A percentile compares a stretch with the other conserved stretches of the same genome.
Evolutionary conservation across 257 asterid genomes (phyloP).

Genomic region (Paraleonurus japonicus): DNA sequence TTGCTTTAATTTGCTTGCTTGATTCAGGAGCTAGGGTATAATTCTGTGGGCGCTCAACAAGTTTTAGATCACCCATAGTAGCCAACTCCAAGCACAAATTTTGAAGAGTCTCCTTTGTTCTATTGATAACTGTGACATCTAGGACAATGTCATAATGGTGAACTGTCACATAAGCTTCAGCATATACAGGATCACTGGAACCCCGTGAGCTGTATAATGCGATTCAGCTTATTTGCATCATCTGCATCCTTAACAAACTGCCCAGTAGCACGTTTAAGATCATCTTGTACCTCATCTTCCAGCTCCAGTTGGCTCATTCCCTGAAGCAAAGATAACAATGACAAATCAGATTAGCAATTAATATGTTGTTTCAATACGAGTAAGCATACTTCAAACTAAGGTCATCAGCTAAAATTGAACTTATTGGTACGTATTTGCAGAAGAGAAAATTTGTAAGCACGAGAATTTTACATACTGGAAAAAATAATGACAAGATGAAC

Average conservation of each 20-base stretch:
- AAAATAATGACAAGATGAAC: background rate
- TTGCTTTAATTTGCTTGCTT: conserved; percentile 97
- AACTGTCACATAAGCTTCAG: conserved; percentile 98
- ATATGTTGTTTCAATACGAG: conserved; percentile 14
- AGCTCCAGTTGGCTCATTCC: conserved; percentile 99
- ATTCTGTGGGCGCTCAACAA: conserved; percentile 98
- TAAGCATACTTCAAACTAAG: conserved; percentile 13
- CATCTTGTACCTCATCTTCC: conserved; percentile 98
- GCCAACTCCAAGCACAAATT: conserved; percentile 97
- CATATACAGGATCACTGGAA: conserved; percentile 98
- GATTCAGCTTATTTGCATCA: conserved; percentile 88
- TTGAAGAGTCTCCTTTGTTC: conserved; percentile 97
- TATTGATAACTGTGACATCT: conserved; percentile 87
- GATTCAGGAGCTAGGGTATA: conserved; percentile 94
- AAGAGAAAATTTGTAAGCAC: background rate
- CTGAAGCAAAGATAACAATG: conserved; percentile 36
- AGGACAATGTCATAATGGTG: conserved; percentile 96
- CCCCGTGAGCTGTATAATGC: conserved; percentile 95
- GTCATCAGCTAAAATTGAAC: conserved; percentile 8
- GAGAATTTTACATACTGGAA: background rate
- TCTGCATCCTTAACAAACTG: conserved; percentile 83
- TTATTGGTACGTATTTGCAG: background rate
- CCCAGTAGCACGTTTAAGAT: conserved; percentile 97
- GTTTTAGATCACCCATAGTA: conserved; percentile 99
- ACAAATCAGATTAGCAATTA: conserved; percentile 6